A percentile compares a stretch with the other conserved stretches of the same genome.
Evolutionary conservation across 2,329 filamentous ascomycete species (phyloP).

Genomic region (Colletotrichum aenigma): DNA sequence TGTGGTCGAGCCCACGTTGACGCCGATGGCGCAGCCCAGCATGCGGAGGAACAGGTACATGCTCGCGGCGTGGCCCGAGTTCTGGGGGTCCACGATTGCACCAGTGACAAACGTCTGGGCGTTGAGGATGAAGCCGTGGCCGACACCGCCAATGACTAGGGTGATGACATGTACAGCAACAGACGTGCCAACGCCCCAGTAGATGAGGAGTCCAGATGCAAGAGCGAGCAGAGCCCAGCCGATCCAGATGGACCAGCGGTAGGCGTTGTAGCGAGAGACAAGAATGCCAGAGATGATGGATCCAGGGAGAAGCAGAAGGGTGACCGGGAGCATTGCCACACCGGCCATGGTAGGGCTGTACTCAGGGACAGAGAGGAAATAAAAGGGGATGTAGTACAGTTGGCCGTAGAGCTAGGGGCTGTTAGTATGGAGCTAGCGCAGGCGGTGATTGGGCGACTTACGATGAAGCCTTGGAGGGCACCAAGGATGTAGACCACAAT

Average conservation of each 20-base stretch:
- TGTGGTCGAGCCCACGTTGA: conserved; percentile 22
- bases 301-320: conserved; percentile 31
- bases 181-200: conserved; percentile 17
- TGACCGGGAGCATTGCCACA: conserved; percentile 37
- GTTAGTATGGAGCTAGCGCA: neutral
- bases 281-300: conserved; percentile 35
- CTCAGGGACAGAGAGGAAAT: conserved; percentile 38
- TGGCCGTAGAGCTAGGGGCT: conserved; percentile 28
- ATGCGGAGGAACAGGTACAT: conserved; percentile 24
- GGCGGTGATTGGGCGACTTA: conserved; percentile 21
- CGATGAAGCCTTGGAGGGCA: conserved; percentile 35
- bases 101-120: conserved; percentile 26
- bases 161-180: conserved; percentile 18
- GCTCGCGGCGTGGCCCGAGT: conserved; percentile 21
- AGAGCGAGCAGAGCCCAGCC: conserved; percentile 33
- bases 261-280: conserved; percentile 34
- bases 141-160: conserved; percentile 21
- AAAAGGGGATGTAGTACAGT: conserved; percentile 40
- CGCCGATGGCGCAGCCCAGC: conserved; percentile 23
- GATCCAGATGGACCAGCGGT: conserved; percentile 40
- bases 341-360: conserved; percentile 36
- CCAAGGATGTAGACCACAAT: conserved; percentile 34
- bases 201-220: conserved; percentile 20
- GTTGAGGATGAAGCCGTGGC: conserved; percentile 25
- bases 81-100: conserved; percentile 17